Conservation (phyloP, 345 rosid species). For the Rhodamnia argentea region DNA sequence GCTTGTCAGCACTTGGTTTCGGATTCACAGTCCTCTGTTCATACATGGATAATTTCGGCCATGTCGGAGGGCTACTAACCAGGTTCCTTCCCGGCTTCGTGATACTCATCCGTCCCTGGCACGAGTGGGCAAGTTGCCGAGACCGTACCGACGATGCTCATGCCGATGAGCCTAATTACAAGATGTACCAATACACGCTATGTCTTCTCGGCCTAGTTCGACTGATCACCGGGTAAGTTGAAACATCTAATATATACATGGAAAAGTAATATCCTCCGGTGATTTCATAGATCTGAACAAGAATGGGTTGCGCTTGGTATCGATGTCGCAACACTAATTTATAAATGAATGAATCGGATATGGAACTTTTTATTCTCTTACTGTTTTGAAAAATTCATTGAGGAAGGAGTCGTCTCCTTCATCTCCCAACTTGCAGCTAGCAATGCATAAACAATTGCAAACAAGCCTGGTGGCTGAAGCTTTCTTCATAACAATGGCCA, state of each 20-base stretch:
- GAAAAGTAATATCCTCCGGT: background rate
- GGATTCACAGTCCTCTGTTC: constrained; percentile 60
- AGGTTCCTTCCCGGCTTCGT: constrained; percentile 72
- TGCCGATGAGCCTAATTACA: constrained; percentile 37
- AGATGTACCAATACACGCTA: constrained; percentile 43
- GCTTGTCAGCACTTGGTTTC: constrained; percentile 45
- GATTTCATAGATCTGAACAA: background rate
- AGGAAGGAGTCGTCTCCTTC: background rate
- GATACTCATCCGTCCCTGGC: constrained; percentile 63
- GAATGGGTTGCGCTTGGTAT: no score
- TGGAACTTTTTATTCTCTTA: background rate
- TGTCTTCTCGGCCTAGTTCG: constrained; percentile 40
- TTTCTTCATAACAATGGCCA: background rate
- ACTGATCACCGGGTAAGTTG: constrained; percentile 42
- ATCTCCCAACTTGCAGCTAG: background rate
- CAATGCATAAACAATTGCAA: background rate
- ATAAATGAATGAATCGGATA: background rate
- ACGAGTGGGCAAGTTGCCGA: constrained; percentile 41
- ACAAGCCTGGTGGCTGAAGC: background rate
- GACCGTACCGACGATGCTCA: constrained; percentile 23
- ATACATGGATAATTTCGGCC: constrained; percentile 78
- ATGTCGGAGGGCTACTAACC: constrained; percentile 65
- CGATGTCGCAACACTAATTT: background rate
- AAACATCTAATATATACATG: background rate
- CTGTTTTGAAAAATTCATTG: background rate